Evolutionary conservation across 805 yeast species (phyloP).

Genomic region (Isabelozyma pseudorhagii): DNA sequence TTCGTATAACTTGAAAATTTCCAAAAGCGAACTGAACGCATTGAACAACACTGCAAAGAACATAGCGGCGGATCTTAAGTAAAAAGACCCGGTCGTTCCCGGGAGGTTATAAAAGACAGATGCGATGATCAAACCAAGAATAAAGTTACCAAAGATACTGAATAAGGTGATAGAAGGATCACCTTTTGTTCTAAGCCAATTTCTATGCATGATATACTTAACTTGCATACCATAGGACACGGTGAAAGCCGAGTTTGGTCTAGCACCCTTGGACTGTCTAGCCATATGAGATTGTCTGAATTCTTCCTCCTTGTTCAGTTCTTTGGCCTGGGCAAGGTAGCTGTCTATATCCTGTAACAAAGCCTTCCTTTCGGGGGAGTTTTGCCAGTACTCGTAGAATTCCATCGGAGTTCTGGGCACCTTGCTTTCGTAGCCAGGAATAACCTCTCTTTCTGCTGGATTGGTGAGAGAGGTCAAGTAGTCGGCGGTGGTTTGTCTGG

Average conservation of each 20-base stretch:
- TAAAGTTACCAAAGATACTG: conserved; percentile 41
- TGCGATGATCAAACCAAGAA: conserved; percentile 54
- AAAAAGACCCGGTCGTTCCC: conserved; percentile 44
- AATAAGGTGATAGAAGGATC: conserved; percentile 47
- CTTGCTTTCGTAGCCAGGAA: conserved; percentile 33
- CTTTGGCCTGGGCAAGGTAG: conserved; percentile 11
- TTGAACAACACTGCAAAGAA: conserved; percentile 66
- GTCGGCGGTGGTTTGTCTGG: conserved; percentile 40
- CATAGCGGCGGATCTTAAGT: conserved; percentile 58
- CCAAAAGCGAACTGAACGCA: conserved; percentile 59
- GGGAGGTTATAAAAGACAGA: conserved; percentile 57
- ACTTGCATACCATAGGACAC: conserved; percentile 50
- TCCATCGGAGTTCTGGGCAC: conserved; percentile 27
- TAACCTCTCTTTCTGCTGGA: conserved; percentile 25
- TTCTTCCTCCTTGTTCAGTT: conserved; percentile 7
- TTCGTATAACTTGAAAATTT: conserved; percentile 50
- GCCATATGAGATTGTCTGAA: conserved; percentile 18
- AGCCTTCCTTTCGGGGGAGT: conserved; percentile 17
- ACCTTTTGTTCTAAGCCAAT: conserved; percentile 47
- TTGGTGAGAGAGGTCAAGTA: conserved; percentile 28
- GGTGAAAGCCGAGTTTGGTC: conserved; percentile 4
- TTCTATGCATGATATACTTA: conserved; percentile 43
- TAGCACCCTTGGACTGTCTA: conserved; percentile 12
- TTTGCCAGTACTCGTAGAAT: conserved; percentile 26
- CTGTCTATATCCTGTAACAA: conserved; percentile 15